phyloP scores from a whole-genome alignment of 495 filamentous ascomycete species.

The Aspergillus carlsbadensis region DNA sequence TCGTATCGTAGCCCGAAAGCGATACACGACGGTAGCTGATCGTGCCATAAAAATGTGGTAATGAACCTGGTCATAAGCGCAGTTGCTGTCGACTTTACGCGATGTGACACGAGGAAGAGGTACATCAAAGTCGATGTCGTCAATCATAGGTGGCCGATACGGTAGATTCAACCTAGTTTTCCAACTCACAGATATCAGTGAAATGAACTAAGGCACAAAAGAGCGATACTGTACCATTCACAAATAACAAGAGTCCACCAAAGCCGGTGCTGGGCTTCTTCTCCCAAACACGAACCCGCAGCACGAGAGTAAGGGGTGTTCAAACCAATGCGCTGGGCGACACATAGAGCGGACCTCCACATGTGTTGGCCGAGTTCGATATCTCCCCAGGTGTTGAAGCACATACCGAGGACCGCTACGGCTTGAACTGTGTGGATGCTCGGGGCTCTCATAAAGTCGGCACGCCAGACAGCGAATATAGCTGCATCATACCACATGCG shows the following conservation, averaged over 20 bases:
- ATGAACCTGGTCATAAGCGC: neutral
- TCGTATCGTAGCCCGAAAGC: conserved; percentile 1
- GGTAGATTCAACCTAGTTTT: neutral
- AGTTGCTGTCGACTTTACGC: neutral
- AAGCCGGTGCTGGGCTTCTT: conserved; percentile 5
- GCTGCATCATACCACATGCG: conserved; percentile 7
- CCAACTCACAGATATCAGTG: too few species aligned
- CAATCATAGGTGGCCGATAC: neutral
- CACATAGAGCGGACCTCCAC: conserved; percentile 1
- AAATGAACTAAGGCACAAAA: too few species aligned
- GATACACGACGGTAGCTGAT: conserved; percentile 1
- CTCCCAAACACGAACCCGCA: neutral
- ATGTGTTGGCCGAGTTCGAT: neutral
- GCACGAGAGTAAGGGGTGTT: conserved; percentile 3
- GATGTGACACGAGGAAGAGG: neutral
- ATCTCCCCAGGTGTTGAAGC: conserved; percentile 6
- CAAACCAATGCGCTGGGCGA: neutral
- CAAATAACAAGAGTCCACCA: conserved; percentile 7
- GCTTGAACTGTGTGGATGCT: conserved; percentile 2
- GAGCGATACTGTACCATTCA: neutral
- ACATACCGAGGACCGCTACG: conserved; percentile 2
- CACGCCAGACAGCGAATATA: neutral
- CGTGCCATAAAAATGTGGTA: conserved; percentile 7
- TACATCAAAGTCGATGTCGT: conserved; percentile 4
- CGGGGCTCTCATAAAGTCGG: conserved; percentile 2